Evolutionary conservation across 306 rosid genomes (phyloP).

Genomic region (Cicer arietinum): DNA sequence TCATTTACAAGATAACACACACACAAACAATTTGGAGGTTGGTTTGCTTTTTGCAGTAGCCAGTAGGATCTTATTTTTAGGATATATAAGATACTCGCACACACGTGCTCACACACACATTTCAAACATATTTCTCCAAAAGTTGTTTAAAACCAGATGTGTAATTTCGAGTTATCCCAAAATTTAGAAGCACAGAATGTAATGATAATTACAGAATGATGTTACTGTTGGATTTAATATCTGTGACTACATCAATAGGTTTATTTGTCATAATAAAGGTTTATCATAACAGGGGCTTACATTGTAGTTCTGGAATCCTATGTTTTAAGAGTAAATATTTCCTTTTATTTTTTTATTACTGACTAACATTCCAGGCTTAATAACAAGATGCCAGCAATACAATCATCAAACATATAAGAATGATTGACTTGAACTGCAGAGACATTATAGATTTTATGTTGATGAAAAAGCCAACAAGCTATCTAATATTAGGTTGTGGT

Average conservation of each 20-base stretch:
- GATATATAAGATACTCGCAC: not conserved
- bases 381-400: conserved; percentile 17
- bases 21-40: no score
- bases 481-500: conserved; percentile 8
- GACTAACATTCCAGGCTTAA: conserved; percentile 12
- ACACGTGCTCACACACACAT: not conserved
- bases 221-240: conserved; percentile 6
- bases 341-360: not conserved
- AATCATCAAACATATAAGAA: conserved; percentile 19
- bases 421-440: conserved; percentile 3
- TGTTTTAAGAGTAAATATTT: not conserved
- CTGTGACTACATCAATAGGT: conserved; percentile 10
- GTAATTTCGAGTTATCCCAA: not conserved
- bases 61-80: no score
- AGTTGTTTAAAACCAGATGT: not conserved
- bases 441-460: conserved; percentile 17
- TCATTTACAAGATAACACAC: not conserved
- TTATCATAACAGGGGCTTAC: not conserved
- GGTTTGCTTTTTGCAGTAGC: no score
- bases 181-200: not conserved
- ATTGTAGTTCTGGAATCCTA: not conserved
- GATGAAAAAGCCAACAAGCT: not conserved
- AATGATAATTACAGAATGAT: not conserved
- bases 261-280: not conserved
- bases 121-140: not conserved